phyloP scores from a whole-genome alignment of 805 yeast genomes.

The Ogataea pignaliae region DNA sequence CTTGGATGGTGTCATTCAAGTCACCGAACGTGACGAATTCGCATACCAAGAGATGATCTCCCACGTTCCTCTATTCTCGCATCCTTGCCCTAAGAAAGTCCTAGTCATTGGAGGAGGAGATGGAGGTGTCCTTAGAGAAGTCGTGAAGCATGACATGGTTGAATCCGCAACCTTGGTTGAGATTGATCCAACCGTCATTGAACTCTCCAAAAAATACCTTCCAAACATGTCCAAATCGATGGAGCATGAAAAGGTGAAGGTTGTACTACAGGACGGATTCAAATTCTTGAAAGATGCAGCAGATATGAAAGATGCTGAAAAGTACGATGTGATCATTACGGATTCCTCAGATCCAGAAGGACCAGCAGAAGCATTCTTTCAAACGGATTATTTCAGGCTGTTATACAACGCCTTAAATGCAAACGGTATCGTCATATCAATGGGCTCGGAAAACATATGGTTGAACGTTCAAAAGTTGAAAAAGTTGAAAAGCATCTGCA shows the following conservation, averaged over 20 bases:
- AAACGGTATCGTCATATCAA: slow-evolving; percentile 62
- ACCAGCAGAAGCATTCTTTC: slow-evolving; percentile 89
- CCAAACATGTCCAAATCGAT: slow-evolving; percentile 72
- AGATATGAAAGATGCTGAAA: slow-evolving; percentile 32
- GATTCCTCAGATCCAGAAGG: slow-evolving; percentile 94
- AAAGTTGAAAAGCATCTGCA: slow-evolving; percentile 43
- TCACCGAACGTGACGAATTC: slow-evolving; percentile 89
- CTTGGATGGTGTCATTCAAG: slow-evolving; percentile 85
- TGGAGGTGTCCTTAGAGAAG: slow-evolving; percentile 90
- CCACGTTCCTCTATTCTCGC: slow-evolving; percentile 77
- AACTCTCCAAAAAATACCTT: slow-evolving; percentile 63
- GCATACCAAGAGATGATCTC: slow-evolving; percentile 92
- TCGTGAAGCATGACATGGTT: slow-evolving; percentile 58
- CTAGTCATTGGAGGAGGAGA: slow-evolving; percentile 95
- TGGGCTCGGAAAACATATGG: slow-evolving; percentile 84
- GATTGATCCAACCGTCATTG: slow-evolving; percentile 79
- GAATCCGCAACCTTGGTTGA: slow-evolving; percentile 77
- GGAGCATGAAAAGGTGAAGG: slow-evolving; percentile 58
- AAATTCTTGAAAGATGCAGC: slow-evolving; percentile 52
- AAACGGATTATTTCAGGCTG: slow-evolving; percentile 67
- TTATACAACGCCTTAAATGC: slow-evolving; percentile 57
- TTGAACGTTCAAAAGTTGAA: slow-evolving; percentile 52
- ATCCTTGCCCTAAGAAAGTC: slow-evolving; percentile 67
- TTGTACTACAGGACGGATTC: slow-evolving; percentile 80
- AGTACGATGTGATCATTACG: slow-evolving; percentile 80